Evolutionary conservation across 2,329 filamentous ascomycete genomes (phyloP).

Genomic region (Fusarium poae): DNA sequence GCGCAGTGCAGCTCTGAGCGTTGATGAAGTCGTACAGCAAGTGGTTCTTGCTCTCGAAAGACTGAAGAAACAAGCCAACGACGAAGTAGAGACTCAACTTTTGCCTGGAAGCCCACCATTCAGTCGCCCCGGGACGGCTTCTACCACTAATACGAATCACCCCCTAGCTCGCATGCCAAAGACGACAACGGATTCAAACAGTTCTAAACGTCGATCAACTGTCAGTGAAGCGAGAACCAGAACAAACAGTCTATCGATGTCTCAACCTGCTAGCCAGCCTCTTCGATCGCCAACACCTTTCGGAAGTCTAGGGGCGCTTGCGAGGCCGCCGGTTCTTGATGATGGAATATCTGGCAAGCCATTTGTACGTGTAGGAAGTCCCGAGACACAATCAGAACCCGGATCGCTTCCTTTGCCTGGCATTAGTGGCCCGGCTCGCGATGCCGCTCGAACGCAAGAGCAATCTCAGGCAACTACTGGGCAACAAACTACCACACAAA

Average conservation of each 20-base stretch:
- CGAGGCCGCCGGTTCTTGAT: slow-evolving; percentile 51
- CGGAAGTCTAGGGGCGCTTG: slow-evolving; percentile 34
- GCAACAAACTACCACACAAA: slow-evolving; percentile 22
- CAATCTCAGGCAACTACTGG: slow-evolving; percentile 6
- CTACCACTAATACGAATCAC: slow-evolving; percentile 28
- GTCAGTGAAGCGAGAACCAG: slow-evolving; percentile 29
- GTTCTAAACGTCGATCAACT: slow-evolving; percentile 33
- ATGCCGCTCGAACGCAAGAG: slow-evolving; percentile 14
- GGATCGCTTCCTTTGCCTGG: slow-evolving; percentile 24
- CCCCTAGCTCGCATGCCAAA: slow-evolving; percentile 44
- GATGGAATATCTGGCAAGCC: slow-evolving; percentile 69
- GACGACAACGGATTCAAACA: slow-evolving; percentile 33
- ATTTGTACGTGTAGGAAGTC: slow-evolving; percentile 62
- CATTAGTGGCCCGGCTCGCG: slow-evolving; percentile 12
- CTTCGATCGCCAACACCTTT: slow-evolving; percentile 44
- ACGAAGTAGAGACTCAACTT: slow-evolving; percentile 32
- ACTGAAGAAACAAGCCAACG: slow-evolving; percentile 35
- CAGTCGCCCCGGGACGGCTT: slow-evolving; percentile 39
- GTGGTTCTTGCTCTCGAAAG: slow-evolving; percentile 56
- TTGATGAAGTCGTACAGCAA: slow-evolving; percentile 61
- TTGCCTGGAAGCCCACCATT: slow-evolving; percentile 24
- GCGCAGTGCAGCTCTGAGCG: slow-evolving; percentile 55
- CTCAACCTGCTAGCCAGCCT: slow-evolving; percentile 38
- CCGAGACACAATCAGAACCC: slow-evolving; percentile 47
- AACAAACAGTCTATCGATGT: slow-evolving; percentile 35